Base-by-base conservation (phyloP, 1,284 basidiomycete species). In the Melampsora abietis-canadensis region DNA sequence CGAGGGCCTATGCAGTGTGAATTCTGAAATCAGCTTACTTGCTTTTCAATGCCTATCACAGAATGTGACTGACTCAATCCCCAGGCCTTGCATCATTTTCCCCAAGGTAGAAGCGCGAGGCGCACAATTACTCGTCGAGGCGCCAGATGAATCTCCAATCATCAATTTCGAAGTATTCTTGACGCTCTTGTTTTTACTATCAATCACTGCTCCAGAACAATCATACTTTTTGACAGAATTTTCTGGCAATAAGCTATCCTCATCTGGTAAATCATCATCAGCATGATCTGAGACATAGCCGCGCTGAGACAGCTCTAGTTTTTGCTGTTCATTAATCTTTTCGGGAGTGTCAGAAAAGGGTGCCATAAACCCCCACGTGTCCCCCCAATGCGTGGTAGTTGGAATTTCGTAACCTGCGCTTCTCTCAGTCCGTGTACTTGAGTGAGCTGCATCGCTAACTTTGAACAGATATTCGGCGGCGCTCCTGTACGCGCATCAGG, bases 141-240 rank as follows among this genome's bases (percentile, higher is more conserved):
- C 40, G 1, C 5, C 0, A 12, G 10, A 12, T 14, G 40, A 44
- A 5, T 44, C 40, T 44, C 40, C 14, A 14, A 44, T 44, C 14
- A 44, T 44, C 40, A 12, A 44, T 10, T 54, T 54, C 51, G 51
- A 54, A 21, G 51, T 54, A 54, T 15, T 54, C 19, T 54, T 44
- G 40, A 44, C 40, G 14, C 40, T 44, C 12, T 44, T 44, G 14
- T 44, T 15, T 14, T 44, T 44, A 12, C 12, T 12, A 7, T 54
- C 27, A 54, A 54, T 54, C 51, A 54, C 10, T 27, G n/a, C 51
- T 54, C 51, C 51, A 21, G 51, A 54, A 54, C 51, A n/a, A 27
- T 54, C 51, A n/a, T 54, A 54, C 21, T 27, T 54, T 21, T 19
- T 54, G 27, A 54, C 19, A 8, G 27, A 54, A 7, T n/a, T 54